Conservation (phyloP, 768 basidiomycete genomes). For the Amanita pallidorosea region DNA sequence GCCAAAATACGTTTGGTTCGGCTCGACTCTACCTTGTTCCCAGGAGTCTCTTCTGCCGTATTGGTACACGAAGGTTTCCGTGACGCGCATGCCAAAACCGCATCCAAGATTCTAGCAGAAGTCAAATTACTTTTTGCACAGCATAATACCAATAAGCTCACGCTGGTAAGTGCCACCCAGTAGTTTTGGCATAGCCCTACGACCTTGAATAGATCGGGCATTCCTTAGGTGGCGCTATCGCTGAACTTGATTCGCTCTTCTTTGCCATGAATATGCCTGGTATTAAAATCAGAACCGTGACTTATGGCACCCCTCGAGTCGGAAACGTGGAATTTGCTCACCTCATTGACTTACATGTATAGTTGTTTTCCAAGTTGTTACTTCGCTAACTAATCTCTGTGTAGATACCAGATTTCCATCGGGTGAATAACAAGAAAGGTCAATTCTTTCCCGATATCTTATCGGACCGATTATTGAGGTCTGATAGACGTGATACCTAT, state of each 20-base stretch:
- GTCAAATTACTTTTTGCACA: constrained; percentile 27
- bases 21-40: constrained; percentile 40
- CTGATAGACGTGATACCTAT: constrained; percentile 39
- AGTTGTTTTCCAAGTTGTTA: neutral
- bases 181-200: constrained; percentile 4
- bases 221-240: constrained; percentile 43
- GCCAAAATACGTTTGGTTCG: constrained; percentile 24
- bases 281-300: constrained; percentile 29
- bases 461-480: neutral
- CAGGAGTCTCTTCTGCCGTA: constrained; percentile 34
- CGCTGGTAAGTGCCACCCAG: constrained; percentile 20
- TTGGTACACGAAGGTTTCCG: constrained; percentile 46
- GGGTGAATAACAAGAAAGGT: constrained; percentile 30
- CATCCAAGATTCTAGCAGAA: constrained; percentile 29
- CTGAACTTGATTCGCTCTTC: constrained; percentile 39
- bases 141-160: constrained; percentile 28
- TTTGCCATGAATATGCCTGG: constrained; percentile 35
- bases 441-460: neutral
- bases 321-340: constrained; percentile 39
- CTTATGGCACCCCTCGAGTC: constrained; percentile 42
- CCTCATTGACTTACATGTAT: constrained; percentile 36
- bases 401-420: constrained; percentile 25
- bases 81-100: constrained; percentile 37
- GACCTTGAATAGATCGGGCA: constrained; percentile 26
- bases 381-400: neutral